Conservation (phyloP, 2,329 filamentous ascomycete species). For the Huntiella abstrusa region DNA sequence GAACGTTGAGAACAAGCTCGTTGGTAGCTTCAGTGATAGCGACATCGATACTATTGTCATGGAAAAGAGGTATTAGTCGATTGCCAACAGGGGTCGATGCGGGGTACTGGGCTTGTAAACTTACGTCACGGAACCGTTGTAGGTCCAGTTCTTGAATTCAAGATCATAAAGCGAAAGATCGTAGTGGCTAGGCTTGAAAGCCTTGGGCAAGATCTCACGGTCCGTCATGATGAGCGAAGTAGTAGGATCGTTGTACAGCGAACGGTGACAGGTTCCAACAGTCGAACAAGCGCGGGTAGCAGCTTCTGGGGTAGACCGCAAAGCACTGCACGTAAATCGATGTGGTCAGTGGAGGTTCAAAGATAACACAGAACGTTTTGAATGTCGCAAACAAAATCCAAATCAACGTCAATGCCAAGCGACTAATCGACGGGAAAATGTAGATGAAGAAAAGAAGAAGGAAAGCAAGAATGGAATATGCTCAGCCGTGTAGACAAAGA, state of each 20-base stretch:
- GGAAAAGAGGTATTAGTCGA: constrained; percentile 5
- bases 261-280: constrained; percentile 14
- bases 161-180: constrained; percentile 63
- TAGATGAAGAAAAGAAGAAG: too few species aligned
- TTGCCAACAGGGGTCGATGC: not conserved
- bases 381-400: too few species aligned
- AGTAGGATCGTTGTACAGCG: constrained; percentile 11
- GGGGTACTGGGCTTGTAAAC: constrained; percentile 13
- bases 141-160: constrained; percentile 56
- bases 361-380: too few species aligned
- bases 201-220: constrained; percentile 41
- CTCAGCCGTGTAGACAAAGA: too few species aligned
- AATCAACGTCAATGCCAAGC: not conserved
- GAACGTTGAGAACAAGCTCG: constrained; percentile 66
- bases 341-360: not conserved
- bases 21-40: constrained; percentile 53
- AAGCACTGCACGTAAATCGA: not conserved
- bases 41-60: constrained; percentile 43
- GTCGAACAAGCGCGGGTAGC: constrained; percentile 14
- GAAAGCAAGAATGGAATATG: too few species aligned
- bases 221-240: constrained; percentile 29
- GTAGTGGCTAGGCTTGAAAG: constrained; percentile 72
- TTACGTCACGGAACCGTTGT: constrained; percentile 58
- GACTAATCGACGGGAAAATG: not conserved
- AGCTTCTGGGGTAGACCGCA: constrained; percentile 8